A percentile compares a stretch with the other conserved stretches of the same genome.
Evolutionary conservation across 2,329 filamentous ascomycete genomes (phyloP).

Genomic region (Fusarium napiforme): DNA sequence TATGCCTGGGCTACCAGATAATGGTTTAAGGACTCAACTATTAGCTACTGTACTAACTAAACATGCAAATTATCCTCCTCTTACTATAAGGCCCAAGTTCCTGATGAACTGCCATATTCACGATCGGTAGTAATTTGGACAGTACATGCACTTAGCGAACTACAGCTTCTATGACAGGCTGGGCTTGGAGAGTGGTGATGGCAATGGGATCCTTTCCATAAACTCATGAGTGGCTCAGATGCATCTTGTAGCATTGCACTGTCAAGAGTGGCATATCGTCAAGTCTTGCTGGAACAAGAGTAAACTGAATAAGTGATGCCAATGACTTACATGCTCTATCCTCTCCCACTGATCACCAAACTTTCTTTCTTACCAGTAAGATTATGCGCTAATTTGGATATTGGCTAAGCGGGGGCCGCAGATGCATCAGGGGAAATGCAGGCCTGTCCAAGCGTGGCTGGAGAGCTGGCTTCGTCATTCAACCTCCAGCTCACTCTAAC

Average conservation of each 20-base stretch:
- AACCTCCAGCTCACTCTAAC: conserved; percentile 21
- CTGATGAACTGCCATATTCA: neutral
- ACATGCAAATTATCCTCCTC: neutral
- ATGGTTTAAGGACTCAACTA: neutral
- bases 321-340: neutral
- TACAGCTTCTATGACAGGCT: neutral
- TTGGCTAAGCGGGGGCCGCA: conserved; percentile 41
- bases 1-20: neutral
- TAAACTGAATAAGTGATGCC: neutral
- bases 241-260: neutral
- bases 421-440: conserved; percentile 41
- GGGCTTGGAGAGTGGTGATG: neutral
- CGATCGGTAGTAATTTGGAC: neutral
- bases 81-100: neutral
- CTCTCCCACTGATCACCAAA: neutral
- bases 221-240: too few species aligned
- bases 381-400: conserved; percentile 44
- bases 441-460: conserved; percentile 43
- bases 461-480: conserved; percentile 47
- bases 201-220: neutral
- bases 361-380: neutral
- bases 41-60: neutral
- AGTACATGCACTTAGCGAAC: neutral
- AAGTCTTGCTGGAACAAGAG: neutral
- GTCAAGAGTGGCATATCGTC: neutral